These are phyloP conservation scores for Lentinula guzmanii DNA, from an alignment of 768 basidiomycete genomes.

Conservation along the genomic window DNA sequence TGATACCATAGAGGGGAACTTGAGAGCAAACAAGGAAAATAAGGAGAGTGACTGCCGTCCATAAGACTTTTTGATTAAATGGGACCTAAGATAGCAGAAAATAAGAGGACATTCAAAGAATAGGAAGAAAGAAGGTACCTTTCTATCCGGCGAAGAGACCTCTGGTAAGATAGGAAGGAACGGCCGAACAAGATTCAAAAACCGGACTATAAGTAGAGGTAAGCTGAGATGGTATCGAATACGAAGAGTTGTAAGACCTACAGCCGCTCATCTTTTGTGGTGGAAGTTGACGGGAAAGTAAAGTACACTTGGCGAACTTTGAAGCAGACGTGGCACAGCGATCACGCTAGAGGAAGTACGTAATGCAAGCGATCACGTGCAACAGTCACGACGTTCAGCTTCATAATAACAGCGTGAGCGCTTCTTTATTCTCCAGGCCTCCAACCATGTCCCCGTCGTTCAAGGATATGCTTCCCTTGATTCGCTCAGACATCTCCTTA, in stretches of 20 bases:
- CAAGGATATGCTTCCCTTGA: not conserved
- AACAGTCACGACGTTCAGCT: too few species aligned
- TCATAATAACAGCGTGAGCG: not conserved
- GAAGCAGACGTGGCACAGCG: not conserved
- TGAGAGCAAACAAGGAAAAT: slow-evolving; percentile 99
- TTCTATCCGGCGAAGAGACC: slow-evolving; percentile 96
- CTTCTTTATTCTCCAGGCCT: not conserved
- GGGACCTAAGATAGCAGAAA: slow-evolving; percentile 56
- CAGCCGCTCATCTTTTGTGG: slow-evolving; percentile 70
- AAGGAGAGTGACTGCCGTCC: slow-evolving; percentile 98
- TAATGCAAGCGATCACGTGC: not conserved
- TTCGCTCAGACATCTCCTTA: slow-evolving; percentile 25
- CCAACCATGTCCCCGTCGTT: not conserved
- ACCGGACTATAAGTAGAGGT: slow-evolving; percentile 63
- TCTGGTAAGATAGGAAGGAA: slow-evolving; percentile 96
- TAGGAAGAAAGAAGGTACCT: slow-evolving; percentile 43
- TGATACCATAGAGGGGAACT: slow-evolving; percentile 98
- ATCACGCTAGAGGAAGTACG: not conserved
- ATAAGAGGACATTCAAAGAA: slow-evolving; percentile 3
- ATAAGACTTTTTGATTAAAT: slow-evolving; percentile 97
- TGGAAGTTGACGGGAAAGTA: slow-evolving; percentile 17
- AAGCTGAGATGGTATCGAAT: not conserved
- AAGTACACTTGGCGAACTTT: not conserved
- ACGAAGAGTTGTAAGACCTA: slow-evolving; percentile 29
- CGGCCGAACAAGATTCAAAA: slow-evolving; percentile 95